Base-by-base conservation (phyloP, 768 basidiomycete genomes). In the Sporobolomyces roseus region DNA sequence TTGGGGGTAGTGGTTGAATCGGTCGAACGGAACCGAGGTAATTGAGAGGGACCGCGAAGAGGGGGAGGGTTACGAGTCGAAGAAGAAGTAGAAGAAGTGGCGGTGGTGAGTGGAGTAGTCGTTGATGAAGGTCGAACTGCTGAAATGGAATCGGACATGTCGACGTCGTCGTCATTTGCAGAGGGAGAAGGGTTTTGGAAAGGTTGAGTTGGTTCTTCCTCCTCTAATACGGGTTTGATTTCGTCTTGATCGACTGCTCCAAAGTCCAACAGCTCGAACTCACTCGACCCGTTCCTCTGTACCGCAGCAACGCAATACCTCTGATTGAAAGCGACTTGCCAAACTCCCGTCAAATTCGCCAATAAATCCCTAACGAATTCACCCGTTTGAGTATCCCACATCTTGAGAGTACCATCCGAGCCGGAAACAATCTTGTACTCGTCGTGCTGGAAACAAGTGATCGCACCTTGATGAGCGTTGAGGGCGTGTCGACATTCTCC, bases 361-460 rank as follows among this genome's bases (percentile, higher is more conserved):
- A 97, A 81, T 70, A 99, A 81, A 77, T 97, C 96, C 38, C 91
- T 84, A 17, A 91, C 87, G 45, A 90, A 87, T 1, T 84, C 83
- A 27, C 94, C 96, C 63, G 93, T 90, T 43, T 87, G 81, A 68
- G 94, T 83, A 77, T 97, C 90, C 96, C 96, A 99, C 87, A 98
- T 90, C 83, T 97, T 97, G 74, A 99, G 83, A 66, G 90, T 91
- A 21, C 96, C 96, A 74, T 98, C 96, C 19, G 89, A 90, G 17
- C 94, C 94, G 75, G 89, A 91, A 33, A 99, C 83, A 51, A 98
- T 91, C 77, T 96, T 97, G 82, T 90, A 91, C 78, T 98, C 93
- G 78, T 98, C 94, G 79, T 94, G 92, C 83, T 69, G 60, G 70
- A 98, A 97, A 80, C 94, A 99, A 23, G 96, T 98, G 74, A 99